Evolutionary conservation across 306 rosid species (phyloP).

Genomic region (Prunus dulcis): DNA sequence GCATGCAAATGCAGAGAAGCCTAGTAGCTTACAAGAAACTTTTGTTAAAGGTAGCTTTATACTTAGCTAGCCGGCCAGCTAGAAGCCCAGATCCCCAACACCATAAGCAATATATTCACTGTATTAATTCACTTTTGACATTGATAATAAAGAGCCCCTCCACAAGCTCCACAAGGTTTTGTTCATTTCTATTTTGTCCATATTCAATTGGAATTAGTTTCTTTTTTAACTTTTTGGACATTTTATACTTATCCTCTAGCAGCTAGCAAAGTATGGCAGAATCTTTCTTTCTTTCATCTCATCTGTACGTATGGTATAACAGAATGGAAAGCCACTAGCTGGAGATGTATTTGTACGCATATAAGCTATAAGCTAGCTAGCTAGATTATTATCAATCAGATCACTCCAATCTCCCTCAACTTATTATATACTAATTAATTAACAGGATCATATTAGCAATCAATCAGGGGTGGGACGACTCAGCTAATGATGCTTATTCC

Average conservation of each 20-base stretch:
- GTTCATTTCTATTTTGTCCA: constrained; percentile 55
- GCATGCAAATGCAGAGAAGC: no score
- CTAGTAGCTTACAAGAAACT: background rate
- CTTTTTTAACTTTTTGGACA: constrained; percentile 2
- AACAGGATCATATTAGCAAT: background rate
- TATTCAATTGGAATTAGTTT: constrained; percentile 44
- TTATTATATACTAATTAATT: background rate
- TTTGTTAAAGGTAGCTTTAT: background rate
- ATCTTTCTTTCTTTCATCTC: background rate
- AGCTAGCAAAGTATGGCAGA: background rate
- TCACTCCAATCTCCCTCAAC: background rate
- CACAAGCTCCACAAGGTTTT: constrained; percentile 23
- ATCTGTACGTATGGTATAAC: background rate
- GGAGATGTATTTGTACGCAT: background rate
- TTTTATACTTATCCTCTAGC: constrained; percentile 2
- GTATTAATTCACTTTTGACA: constrained; percentile 30
- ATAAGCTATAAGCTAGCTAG: background rate
- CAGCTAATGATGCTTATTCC: background rate
- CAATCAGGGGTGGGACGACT: background rate
- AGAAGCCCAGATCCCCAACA: background rate
- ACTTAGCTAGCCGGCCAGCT: no score
- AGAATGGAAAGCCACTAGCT: background rate
- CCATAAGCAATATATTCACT: background rate
- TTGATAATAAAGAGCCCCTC: constrained; percentile 28
- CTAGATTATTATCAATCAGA: background rate